Conservation (phyloP, 2,329 filamentous ascomycete genomes). For the Ophiocordyceps camponoti-leonardi region DNA sequence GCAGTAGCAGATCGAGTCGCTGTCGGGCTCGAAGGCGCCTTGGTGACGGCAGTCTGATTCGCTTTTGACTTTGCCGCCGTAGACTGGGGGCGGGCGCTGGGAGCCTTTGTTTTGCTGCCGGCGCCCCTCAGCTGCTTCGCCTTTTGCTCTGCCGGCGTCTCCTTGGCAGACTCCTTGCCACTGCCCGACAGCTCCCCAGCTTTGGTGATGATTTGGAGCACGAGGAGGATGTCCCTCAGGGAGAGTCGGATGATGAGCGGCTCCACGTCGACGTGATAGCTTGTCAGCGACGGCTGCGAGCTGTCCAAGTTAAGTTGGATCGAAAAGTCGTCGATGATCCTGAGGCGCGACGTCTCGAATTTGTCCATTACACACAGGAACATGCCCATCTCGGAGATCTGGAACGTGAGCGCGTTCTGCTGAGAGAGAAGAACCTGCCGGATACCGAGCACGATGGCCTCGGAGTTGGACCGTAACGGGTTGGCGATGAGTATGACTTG, state of each 20-base stretch:
- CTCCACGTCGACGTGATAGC: conserved; percentile 75
- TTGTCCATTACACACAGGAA: conserved; percentile 97
- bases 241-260: conserved; percentile 82
- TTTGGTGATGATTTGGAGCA: conserved; percentile 79
- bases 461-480: conserved; percentile 72
- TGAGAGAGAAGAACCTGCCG: conserved; percentile 87
- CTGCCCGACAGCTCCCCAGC: conserved; percentile 72
- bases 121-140: conserved; percentile 32
- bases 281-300: conserved; percentile 45
- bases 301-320: conserved; percentile 75
- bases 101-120: conserved; percentile 35
- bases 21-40: conserved; percentile 8
- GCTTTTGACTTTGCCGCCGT: conserved; percentile 27
- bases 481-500: conserved; percentile 96
- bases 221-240: conserved; percentile 83
- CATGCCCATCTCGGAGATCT: conserved; percentile 92
- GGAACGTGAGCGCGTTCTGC: conserved; percentile 84
- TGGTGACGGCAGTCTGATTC: conserved; percentile 16
- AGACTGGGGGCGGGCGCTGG: conserved; percentile 37
- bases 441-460: conserved; percentile 87
- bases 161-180: conserved; percentile 27
- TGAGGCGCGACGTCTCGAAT: conserved; percentile 76
- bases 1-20: conserved; percentile 2
- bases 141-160: conserved; percentile 31
- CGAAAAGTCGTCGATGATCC: conserved; percentile 94